Percentiles rank a stretch among this genome's conserved stretches.
Evolutionary conservation across 2,329 filamentous ascomycete species (phyloP).

Genomic region (Neofusicoccum ribis): DNA sequence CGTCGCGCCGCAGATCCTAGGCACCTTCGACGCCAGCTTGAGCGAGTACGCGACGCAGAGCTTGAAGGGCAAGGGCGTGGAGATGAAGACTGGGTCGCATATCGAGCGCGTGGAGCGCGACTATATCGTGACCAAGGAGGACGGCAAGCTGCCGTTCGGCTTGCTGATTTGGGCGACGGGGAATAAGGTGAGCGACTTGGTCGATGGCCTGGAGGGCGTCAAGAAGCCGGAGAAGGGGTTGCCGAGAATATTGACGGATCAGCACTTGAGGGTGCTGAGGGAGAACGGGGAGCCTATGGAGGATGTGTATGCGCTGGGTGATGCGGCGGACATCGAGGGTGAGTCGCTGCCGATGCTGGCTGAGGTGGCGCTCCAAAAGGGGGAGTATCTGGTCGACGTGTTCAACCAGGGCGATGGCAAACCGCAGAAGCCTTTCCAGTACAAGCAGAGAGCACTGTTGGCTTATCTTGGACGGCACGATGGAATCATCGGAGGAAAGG

Average conservation of each 20-base stretch:
- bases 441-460: constrained; percentile 40
- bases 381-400: constrained; percentile 35
- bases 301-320: constrained; percentile 35
- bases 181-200: constrained; percentile 35
- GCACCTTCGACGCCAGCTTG: constrained; percentile 43
- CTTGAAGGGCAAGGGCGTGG: constrained; percentile 38
- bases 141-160: constrained; percentile 37
- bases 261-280: constrained; percentile 32
- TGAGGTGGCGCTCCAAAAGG: constrained; percentile 43
- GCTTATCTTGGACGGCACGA: constrained; percentile 47
- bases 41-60: constrained; percentile 45
- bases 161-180: constrained; percentile 45
- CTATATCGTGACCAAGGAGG: constrained; percentile 38
- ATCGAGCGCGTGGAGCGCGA: constrained; percentile 40
- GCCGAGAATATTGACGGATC: constrained; percentile 39
- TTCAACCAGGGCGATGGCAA: constrained; percentile 39
- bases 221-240: constrained; percentile 37
- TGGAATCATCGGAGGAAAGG: constrained; percentile 37
- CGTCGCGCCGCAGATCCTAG: constrained; percentile 44
- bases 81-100: constrained; percentile 41
- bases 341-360: constrained; percentile 37
- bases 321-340: constrained; percentile 42
- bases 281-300: constrained; percentile 31
- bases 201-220: constrained; percentile 35
- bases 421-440: constrained; percentile 49